Base-by-base conservation (phyloP, 176 grass and related monocot species). In the Oropetium thomaeum region DNA sequence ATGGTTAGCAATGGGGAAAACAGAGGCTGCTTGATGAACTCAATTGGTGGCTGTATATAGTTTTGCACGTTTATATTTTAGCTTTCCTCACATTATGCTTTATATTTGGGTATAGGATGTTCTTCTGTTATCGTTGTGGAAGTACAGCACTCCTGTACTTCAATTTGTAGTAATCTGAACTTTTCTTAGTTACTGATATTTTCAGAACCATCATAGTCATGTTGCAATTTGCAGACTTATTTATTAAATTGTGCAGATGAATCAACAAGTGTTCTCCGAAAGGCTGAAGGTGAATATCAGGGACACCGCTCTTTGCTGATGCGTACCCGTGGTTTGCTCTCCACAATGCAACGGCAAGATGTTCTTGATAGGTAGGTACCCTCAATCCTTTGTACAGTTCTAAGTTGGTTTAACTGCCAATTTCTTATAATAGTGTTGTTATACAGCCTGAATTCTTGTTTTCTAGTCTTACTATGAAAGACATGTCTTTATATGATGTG, bases 201-300 rank as follows among this genome's bases (percentile, higher is more conserved):
- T 78, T 27, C 29, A 44, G 5, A 29, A 61, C 55, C 2, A 20
- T 42, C 23, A 42, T 28, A 30, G 19, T 75, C 14, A 58, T 41
- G 15, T 58, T 58, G 53, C 12, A 32, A 14, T 12, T 23, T 32
- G 34, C 20, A 22, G 37, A 52, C 31, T 62, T 45, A 87, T 22
- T 62, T 37, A 7, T 71, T 49, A 39, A 75, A 68, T 41, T 74
- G 32, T 81, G 66, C 82, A 98, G 96, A 95, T 39, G 96, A 98
- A 90, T 98, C 96, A 43, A 90, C 87, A 4, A 80, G 79, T 60
- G 91, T 94, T 62, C 84, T 98, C 27, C 65, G 33, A 29, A 81
- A 89, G 41, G 91, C 96, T 73, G 91, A 98, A 81, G 80, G 86
- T 45, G 90, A 93, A 80, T 97, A 97, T 78, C 90, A 98, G 66